Conservation (phyloP, 192 early-diverging fungal species). For the Coemansia sp. region DNA sequence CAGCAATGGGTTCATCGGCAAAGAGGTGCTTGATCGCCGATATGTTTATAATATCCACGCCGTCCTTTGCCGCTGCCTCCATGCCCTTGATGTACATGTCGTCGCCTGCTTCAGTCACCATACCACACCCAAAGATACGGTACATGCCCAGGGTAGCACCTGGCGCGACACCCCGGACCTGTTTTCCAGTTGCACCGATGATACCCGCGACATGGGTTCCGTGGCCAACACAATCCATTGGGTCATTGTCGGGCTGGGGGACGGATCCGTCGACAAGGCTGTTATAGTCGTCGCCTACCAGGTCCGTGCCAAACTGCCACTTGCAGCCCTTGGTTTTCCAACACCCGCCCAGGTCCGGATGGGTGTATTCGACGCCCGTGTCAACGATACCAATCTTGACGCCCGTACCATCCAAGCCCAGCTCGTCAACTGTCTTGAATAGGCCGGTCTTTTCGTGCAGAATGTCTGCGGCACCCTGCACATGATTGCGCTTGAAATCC, state of each 20-base stretch:
- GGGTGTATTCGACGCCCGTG: slow-evolving; percentile 60
- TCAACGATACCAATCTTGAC: slow-evolving; percentile 63
- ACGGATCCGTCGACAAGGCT: slow-evolving; percentile 13
- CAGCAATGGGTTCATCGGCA: slow-evolving; percentile 48
- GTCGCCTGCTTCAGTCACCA: slow-evolving; percentile 19
- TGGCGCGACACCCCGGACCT: slow-evolving; percentile 62
- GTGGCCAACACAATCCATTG: slow-evolving; percentile 57
- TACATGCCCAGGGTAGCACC: slow-evolving; percentile 61
- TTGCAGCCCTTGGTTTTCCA: slow-evolving; percentile 54
- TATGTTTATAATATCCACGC: slow-evolving; percentile 57
- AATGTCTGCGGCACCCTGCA: background rate
- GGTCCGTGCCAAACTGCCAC: slow-evolving; percentile 56
- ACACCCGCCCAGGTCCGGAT: slow-evolving; percentile 61
- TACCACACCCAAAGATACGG: slow-evolving; percentile 55
- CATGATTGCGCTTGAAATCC: background rate
- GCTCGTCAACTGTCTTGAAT: slow-evolving; percentile 26
- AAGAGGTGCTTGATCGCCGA: slow-evolving; percentile 54
- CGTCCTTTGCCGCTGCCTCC: slow-evolving; percentile 44
- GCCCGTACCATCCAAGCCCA: slow-evolving; percentile 56
- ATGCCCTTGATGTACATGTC: slow-evolving; percentile 58
- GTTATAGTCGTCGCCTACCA: slow-evolving; percentile 55
- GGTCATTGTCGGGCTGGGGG: slow-evolving; percentile 49
- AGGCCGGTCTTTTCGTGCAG: slow-evolving; percentile 52
- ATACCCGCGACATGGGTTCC: slow-evolving; percentile 66
- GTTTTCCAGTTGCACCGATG: slow-evolving; percentile 35